phyloP scores from a whole-genome alignment of 768 basidiomycete species.

The Megacollybia marginata region DNA sequence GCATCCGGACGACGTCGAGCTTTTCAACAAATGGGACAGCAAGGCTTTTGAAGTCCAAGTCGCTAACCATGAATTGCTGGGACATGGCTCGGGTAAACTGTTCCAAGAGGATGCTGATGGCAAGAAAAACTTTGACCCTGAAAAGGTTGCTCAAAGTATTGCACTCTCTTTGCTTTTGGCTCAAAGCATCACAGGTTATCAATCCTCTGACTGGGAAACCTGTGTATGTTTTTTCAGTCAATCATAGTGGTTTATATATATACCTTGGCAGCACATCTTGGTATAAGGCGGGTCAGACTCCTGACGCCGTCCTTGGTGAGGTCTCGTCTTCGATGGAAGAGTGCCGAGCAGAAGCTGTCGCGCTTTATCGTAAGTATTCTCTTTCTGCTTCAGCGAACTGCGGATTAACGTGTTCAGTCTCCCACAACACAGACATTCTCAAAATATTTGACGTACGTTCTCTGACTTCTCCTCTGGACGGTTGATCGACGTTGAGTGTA shows the following conservation, averaged over 20 bases:
- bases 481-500: slow-evolving; percentile 17
- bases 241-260: too few species aligned
- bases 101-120: slow-evolving; percentile 75
- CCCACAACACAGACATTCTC: slow-evolving; percentile 68
- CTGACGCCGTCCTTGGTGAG: slow-evolving; percentile 76
- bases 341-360: slow-evolving; percentile 87
- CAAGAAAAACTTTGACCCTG: slow-evolving; percentile 73
- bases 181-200: slow-evolving; percentile 41
- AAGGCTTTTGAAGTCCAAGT: slow-evolving; percentile 83
- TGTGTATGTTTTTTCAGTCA: slow-evolving; percentile 36
- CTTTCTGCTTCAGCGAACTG: neutral
- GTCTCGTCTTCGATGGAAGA: slow-evolving; percentile 91
- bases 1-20: slow-evolving; percentile 64
- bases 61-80: slow-evolving; percentile 84
- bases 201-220: slow-evolving; percentile 77
- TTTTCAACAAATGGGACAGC: slow-evolving; percentile 75
- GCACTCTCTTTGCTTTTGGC: neutral
- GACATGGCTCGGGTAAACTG: slow-evolving; percentile 79
- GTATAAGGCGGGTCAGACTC: slow-evolving; percentile 85
- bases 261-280: slow-evolving; percentile 56
- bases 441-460: slow-evolving; percentile 67
- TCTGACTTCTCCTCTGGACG: neutral
- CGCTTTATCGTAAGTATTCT: slow-evolving; percentile 57
- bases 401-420: slow-evolving; percentile 35
- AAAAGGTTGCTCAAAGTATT: slow-evolving; percentile 31